Conservation (phyloP, 2,329 filamentous ascomycete species). For the Ascochyta clinopodiicola region DNA sequence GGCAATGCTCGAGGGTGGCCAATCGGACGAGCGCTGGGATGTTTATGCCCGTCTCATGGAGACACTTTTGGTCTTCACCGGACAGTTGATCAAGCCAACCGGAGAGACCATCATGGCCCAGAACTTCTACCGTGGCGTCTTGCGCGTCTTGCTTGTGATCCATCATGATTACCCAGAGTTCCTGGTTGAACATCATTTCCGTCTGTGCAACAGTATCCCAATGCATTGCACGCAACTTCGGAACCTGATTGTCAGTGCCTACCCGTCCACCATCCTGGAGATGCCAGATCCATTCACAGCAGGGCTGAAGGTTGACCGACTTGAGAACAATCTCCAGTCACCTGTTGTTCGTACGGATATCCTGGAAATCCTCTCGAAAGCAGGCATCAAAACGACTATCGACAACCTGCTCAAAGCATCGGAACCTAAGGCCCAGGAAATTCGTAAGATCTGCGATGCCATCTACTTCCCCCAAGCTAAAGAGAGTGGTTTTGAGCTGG, state of each 20-base stretch:
- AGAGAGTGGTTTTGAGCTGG: constrained; percentile 70
- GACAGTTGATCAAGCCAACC: constrained; percentile 77
- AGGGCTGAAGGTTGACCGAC: constrained; percentile 76
- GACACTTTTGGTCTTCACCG: constrained; percentile 74
- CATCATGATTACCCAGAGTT: constrained; percentile 97
- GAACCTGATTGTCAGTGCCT: constrained; percentile 85
- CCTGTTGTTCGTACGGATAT: constrained; percentile 72
- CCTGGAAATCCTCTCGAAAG: constrained; percentile 55
- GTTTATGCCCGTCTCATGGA: constrained; percentile 76
- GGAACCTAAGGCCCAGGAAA: constrained; percentile 72
- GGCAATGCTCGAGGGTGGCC: constrained; percentile 70
- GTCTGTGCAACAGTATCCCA: constrained; percentile 81
- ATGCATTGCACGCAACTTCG: constrained; percentile 85
- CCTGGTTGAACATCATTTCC: constrained; percentile 83
- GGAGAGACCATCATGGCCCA: constrained; percentile 74
- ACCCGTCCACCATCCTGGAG: constrained; percentile 72
- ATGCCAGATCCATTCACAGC: constrained; percentile 75
- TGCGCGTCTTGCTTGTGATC: constrained; percentile 83
- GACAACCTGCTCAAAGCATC: constrained; percentile 58
- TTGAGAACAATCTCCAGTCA: constrained; percentile 74
- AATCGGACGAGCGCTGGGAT: constrained; percentile 70
- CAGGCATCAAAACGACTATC: constrained; percentile 61
- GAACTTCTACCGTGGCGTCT: constrained; percentile 81
- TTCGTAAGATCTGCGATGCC: constrained; percentile 78
- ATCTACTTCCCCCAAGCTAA: constrained; percentile 67